Percentiles rank a stretch among this genome's conserved stretches.
phyloP scores from a whole-genome alignment of 1,284 basidiomycete species.

The Chalciporus sp. region DNA sequence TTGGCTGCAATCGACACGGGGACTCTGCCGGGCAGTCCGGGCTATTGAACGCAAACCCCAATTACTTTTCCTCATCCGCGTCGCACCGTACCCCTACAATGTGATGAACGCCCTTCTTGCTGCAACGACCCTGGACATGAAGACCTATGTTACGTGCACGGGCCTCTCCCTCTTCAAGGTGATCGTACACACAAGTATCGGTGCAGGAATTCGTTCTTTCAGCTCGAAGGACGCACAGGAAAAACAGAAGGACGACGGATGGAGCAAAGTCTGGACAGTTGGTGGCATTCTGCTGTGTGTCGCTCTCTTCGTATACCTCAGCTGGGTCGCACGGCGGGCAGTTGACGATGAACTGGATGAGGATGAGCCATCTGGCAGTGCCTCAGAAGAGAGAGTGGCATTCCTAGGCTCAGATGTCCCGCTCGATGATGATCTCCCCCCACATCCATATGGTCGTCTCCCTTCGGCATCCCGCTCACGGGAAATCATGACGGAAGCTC shows the following conservation, averaged over 20 bases:
- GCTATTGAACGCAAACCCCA: slow-evolving; percentile 87
- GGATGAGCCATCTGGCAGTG: slow-evolving; percentile 41
- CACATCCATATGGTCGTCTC: slow-evolving; percentile 23
- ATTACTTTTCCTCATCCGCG: slow-evolving; percentile 83
- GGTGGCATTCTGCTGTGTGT: slow-evolving; percentile 74
- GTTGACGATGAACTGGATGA: slow-evolving; percentile 76
- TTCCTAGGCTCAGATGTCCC: slow-evolving; percentile 36
- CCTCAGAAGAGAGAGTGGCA: slow-evolving; percentile 49
- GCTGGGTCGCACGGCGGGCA: slow-evolving; percentile 76
- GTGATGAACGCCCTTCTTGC: slow-evolving; percentile 90
- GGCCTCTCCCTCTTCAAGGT: slow-evolving; percentile 85
- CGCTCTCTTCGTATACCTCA: slow-evolving; percentile 77
- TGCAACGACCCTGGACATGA: slow-evolving; percentile 80
- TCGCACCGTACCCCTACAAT: slow-evolving; percentile 86
- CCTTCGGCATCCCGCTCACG: slow-evolving; percentile 22
- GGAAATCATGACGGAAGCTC: slow-evolving; percentile 31
- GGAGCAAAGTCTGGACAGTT: slow-evolving; percentile 64
- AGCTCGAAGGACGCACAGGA: slow-evolving; percentile 46
- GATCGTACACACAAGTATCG: slow-evolving; percentile 82
- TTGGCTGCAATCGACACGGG: slow-evolving; percentile 67
- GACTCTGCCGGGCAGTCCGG: slow-evolving; percentile 74
- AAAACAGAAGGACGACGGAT: slow-evolving; percentile 43
- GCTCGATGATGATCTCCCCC: slow-evolving; percentile 23
- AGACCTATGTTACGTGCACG: slow-evolving; percentile 79
- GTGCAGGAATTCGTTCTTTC: slow-evolving; percentile 83